Percentiles rank a stretch among this genome's conserved stretches.
Conservation (phyloP, 2,329 filamentous ascomycete genomes). For the Beauveria sp. region DNA sequence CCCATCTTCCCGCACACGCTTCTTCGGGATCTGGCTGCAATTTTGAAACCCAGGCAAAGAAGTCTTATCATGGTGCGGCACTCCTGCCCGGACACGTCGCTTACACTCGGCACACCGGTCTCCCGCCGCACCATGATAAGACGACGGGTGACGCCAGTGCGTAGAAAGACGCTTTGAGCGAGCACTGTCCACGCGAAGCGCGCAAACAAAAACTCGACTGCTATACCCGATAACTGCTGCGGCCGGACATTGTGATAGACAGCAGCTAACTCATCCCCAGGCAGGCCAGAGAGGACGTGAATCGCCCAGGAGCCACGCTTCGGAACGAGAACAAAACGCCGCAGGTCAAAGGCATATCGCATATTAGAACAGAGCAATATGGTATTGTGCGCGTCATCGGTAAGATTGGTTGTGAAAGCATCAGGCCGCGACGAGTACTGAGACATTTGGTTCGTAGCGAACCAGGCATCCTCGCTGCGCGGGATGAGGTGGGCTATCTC, state of each 20-base stretch:
- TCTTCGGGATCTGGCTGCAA: neutral
- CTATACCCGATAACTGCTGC: neutral
- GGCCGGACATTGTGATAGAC: neutral
- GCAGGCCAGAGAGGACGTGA: neutral
- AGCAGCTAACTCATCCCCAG: neutral
- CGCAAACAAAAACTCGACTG: neutral
- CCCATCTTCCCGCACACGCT: neutral
- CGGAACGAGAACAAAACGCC: neutral
- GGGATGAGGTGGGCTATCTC: neutral
- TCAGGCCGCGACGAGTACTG: neutral
- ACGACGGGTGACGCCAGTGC: neutral
- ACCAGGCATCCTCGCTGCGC: neutral
- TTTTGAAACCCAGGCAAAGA: neutral
- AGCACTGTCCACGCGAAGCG: neutral
- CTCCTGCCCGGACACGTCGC: neutral
- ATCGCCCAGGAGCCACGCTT: neutral
- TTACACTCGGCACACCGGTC: neutral
- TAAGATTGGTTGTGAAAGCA: neutral
- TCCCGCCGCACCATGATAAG: neutral
- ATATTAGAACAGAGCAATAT: neutral
- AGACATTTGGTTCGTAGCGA: neutral
- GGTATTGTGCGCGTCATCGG: neutral
- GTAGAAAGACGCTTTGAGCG: neutral
- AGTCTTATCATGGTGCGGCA: conserved; percentile 5
- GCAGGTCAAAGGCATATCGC: neutral